Evolutionary conservation across 2,329 filamentous ascomycete genomes (phyloP).

Genomic region (Trichophyton mentagrophytes): DNA sequence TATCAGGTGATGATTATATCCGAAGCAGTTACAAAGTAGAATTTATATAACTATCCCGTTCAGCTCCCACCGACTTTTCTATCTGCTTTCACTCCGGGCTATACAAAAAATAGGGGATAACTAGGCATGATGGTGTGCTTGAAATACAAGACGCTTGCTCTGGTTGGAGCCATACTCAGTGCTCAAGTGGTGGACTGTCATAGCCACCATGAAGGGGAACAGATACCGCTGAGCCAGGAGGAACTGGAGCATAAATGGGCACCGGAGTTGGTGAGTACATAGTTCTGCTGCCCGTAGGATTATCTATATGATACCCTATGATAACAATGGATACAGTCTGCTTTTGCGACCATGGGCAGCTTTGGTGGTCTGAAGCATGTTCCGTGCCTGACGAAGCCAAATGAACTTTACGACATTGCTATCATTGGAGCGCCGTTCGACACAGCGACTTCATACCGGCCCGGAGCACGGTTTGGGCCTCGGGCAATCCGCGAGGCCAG

Average conservation of each 20-base stretch:
- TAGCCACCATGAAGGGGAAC: background rate
- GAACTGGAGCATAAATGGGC: slow-evolving; percentile 1
- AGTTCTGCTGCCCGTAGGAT: background rate
- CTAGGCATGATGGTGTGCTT: background rate
- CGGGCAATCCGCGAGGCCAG: slow-evolving; percentile 77
- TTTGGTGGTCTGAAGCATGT: slow-evolving; percentile 59
- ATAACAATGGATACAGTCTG: slow-evolving; percentile 35
- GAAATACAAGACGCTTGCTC: background rate
- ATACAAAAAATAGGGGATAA: background rate
- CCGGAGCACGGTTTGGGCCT: slow-evolving; percentile 69
- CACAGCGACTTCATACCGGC: slow-evolving; percentile 57
- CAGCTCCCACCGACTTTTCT: background rate
- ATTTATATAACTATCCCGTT: background rate
- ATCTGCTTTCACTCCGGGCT: background rate
- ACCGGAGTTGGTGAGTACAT: background rate
- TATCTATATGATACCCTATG: background rate
- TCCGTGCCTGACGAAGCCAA: slow-evolving; percentile 55
- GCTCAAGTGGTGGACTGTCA: background rate
- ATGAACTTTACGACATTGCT: slow-evolving; percentile 55
- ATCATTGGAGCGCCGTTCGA: slow-evolving; percentile 64
- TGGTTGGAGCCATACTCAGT: background rate
- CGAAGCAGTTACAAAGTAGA: background rate
- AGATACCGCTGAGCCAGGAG: background rate
- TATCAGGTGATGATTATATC: background rate
- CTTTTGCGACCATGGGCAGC: slow-evolving; percentile 60